Conservation (phyloP, 2,329 filamentous ascomycete species). For the Akanthomyces lecanii region DNA sequence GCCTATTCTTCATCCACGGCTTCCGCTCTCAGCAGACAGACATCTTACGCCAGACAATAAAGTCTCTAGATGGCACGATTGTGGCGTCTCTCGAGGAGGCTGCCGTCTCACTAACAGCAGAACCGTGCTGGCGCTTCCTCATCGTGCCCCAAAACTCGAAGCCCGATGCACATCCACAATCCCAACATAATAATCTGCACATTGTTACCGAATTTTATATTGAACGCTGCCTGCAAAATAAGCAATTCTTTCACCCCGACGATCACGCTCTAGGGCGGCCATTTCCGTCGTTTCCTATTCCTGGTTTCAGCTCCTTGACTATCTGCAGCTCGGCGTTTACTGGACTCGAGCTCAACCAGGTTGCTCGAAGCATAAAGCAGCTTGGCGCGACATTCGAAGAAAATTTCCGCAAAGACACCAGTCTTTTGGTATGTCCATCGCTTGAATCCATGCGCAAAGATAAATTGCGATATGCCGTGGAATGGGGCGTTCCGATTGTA, state of each 20-base stretch:
- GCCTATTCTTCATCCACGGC: slow-evolving; percentile 56
- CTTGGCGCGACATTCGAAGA: slow-evolving; percentile 81
- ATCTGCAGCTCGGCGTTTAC: slow-evolving; percentile 80
- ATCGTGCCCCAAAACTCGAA: slow-evolving; percentile 52
- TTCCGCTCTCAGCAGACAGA: slow-evolving; percentile 51
- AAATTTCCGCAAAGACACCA: slow-evolving; percentile 65
- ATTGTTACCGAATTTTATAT: slow-evolving; percentile 89
- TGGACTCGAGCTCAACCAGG: slow-evolving; percentile 79
- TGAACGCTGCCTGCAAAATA: slow-evolving; percentile 79
- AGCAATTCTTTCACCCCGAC: slow-evolving; percentile 63
- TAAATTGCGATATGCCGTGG: slow-evolving; percentile 72
- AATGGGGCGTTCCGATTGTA: slow-evolving; percentile 78
- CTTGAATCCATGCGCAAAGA: slow-evolving; percentile 57
- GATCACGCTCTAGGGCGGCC: slow-evolving; percentile 72
- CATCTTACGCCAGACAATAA: slow-evolving; percentile 44
- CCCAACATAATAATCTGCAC: slow-evolving; percentile 37
- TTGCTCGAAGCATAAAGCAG: slow-evolving; percentile 70
- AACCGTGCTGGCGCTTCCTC: slow-evolving; percentile 42
- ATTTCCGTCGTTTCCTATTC: slow-evolving; percentile 65
- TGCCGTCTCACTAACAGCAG: slow-evolving; percentile 26
- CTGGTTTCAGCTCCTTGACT: slow-evolving; percentile 63
- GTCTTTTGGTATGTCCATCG: slow-evolving; percentile 70
- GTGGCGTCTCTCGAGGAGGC: slow-evolving; percentile 41
- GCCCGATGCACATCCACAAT: slow-evolving; percentile 40
- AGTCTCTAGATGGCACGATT: slow-evolving; percentile 44